A percentile compares a stretch with the other conserved stretches of the same genome.
phyloP scores from a whole-genome alignment of 768 basidiomycete species.

The Auricularia sp. region DNA sequence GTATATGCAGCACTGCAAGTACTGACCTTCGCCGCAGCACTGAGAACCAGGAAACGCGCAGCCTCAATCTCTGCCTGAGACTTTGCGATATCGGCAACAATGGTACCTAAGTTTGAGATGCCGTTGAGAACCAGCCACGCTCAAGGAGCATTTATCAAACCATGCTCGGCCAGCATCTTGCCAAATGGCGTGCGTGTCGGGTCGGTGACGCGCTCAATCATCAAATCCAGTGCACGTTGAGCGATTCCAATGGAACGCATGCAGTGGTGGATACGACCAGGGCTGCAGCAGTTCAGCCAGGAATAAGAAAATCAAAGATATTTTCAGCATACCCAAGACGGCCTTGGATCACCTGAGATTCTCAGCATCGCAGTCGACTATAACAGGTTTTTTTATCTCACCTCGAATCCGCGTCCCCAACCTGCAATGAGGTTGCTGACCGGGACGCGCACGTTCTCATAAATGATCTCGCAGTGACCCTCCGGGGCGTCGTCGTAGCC shows the following conservation, averaged over 20 bases:
- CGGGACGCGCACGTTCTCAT: slow-evolving; percentile 89
- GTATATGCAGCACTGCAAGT: background rate
- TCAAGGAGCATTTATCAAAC: slow-evolving; percentile 27
- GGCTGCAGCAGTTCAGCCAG: slow-evolving; percentile 33
- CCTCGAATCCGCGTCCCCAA: slow-evolving; percentile 94
- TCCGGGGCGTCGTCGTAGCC: slow-evolving; percentile 94
- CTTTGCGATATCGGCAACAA: slow-evolving; percentile 83
- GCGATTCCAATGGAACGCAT: slow-evolving; percentile 95
- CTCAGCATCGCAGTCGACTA: background rate
- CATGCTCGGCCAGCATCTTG: slow-evolving; percentile 84
- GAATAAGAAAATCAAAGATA: background rate
- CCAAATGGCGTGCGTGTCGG: slow-evolving; percentile 87
- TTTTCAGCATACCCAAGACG: slow-evolving; percentile 64
- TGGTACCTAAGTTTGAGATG: slow-evolving; percentile 45
- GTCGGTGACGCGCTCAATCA: slow-evolving; percentile 90
- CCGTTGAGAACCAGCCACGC: slow-evolving; percentile 3
- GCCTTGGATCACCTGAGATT: slow-evolving; percentile 80
- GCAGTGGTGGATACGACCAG: slow-evolving; percentile 94
- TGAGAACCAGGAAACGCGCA: slow-evolving; percentile 78
- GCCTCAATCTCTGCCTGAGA: slow-evolving; percentile 89
- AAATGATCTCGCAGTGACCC: slow-evolving; percentile 92
- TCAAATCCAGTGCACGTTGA: slow-evolving; percentile 69
- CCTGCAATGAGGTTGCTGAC: slow-evolving; percentile 74
- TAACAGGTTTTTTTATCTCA: slow-evolving; percentile 15
- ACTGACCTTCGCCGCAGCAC: slow-evolving; percentile 73